A percentile compares a stretch with the other conserved stretches of the same genome.
These are phyloP conservation scores for Apiospora hydei DNA, from an alignment of 2,329 filamentous ascomycete species.

Conservation along the genomic window DNA sequence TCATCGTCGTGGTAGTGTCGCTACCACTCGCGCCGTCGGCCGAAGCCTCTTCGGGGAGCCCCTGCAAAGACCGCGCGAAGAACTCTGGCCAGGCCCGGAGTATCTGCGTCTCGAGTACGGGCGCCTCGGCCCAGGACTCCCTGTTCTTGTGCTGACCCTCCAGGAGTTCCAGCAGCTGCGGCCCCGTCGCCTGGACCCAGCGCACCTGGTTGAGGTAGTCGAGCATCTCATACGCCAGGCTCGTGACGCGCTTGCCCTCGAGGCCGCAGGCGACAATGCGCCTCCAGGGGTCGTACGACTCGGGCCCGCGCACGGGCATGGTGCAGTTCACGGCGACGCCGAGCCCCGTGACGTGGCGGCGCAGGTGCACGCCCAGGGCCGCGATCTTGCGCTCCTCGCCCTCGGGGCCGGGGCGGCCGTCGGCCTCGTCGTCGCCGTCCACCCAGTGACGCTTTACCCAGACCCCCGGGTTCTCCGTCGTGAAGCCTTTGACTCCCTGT, in stretches of 20 bases:
- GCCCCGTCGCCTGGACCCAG: conserved; percentile 29
- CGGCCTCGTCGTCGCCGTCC: background rate
- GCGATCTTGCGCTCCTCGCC: conserved; percentile 75
- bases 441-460: conserved; percentile 63
- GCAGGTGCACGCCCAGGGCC: conserved; percentile 89
- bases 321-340: conserved; percentile 83
- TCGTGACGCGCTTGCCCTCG: conserved; percentile 80
- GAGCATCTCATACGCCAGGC: conserved; percentile 63
- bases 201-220: background rate
- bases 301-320: conserved; percentile 57
- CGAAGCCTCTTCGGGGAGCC: no score
- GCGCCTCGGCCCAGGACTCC: background rate
- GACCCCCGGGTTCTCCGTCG: conserved; percentile 79
- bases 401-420: background rate
- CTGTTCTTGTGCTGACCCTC: background rate
- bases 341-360: conserved; percentile 82
- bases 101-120: background rate
- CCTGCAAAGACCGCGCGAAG: background rate
- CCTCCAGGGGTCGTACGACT: conserved; percentile 58
- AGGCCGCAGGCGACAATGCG: conserved; percentile 92
- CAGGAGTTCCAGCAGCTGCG: background rate
- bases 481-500: conserved; percentile 69
- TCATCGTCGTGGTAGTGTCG: background rate
- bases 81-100: background rate
- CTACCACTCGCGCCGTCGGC: background rate